These are phyloP conservation scores for Coprinopsis strossmayeri DNA, from an alignment of 768 basidiomycete genomes.

Conservation along the genomic window DNA sequence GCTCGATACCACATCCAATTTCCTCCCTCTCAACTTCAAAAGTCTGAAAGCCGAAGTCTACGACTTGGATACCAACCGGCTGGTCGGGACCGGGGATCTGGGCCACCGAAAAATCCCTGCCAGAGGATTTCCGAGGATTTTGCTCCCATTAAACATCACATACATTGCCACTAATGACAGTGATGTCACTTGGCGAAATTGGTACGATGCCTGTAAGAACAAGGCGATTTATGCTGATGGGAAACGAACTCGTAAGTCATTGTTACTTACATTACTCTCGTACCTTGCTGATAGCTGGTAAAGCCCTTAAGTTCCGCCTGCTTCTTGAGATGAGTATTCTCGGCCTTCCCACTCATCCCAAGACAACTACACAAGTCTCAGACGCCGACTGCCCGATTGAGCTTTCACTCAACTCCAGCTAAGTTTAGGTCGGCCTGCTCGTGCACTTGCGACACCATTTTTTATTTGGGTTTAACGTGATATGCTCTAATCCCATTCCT, in stretches of 20 bases:
- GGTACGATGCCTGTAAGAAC: constrained; percentile 77
- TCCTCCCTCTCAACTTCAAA: constrained; percentile 70
- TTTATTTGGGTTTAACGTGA: too few relatives aligned
- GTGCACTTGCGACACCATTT: too few relatives aligned
- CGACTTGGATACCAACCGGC: constrained; percentile 57
- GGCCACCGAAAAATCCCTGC: constrained; percentile 57
- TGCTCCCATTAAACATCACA: constrained; percentile 77
- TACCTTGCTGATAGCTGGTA: constrained; percentile 5
- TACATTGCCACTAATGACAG: constrained; percentile 74
- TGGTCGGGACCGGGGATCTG: constrained; percentile 64
- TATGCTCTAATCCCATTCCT: too few relatives aligned
- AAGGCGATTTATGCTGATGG: constrained; percentile 37
- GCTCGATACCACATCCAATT: constrained; percentile 69
- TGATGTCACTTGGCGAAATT: constrained; percentile 76
- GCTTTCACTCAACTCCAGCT: constrained; percentile 47
- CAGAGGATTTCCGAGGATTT: constrained; percentile 55
- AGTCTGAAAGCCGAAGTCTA: constrained; percentile 61
- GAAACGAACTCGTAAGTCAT: constrained; percentile 52
- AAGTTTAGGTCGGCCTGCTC: too few relatives aligned
- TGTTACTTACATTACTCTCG: not conserved
- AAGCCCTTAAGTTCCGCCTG: constrained; percentile 62
- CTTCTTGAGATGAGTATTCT: constrained; percentile 60
- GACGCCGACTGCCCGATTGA: constrained; percentile 68
- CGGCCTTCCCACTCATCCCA: constrained; percentile 52
- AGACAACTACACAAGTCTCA: constrained; percentile 49